Conservation (phyloP, 176 grass and related monocot genomes). For the Elymus sibiricus region DNA sequence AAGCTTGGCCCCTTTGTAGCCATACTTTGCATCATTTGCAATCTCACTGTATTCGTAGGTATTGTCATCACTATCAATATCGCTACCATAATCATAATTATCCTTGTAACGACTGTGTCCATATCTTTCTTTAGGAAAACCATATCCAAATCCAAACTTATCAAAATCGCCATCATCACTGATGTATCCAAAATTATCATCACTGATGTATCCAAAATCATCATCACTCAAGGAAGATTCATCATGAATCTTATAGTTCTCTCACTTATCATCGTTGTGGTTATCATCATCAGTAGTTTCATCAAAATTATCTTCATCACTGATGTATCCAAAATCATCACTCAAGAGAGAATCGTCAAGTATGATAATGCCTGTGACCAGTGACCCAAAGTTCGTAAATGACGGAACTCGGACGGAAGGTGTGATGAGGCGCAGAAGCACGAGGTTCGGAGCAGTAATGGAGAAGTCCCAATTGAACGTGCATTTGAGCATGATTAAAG, state of each 20-base stretch:
- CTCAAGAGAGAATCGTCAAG: constrained; percentile 22
- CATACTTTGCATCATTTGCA: constrained; percentile 20
- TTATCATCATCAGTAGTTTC: constrained; percentile 14
- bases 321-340: background rate
- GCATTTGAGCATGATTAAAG: constrained; percentile 12
- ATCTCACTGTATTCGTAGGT: constrained; percentile 26
- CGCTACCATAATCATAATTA: constrained; percentile 14
- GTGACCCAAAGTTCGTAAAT: constrained; percentile 4
- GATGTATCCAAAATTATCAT: background rate
- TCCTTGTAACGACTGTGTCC: background rate
- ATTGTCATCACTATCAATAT: constrained; percentile 29
- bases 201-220: background rate
- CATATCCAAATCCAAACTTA: background rate
- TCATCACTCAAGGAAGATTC: background rate
- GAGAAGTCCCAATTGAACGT: background rate
- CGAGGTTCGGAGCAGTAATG: constrained; percentile 12
- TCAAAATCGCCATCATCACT: background rate
- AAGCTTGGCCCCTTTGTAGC: background rate
- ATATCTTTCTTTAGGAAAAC: background rate
- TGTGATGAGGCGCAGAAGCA: background rate
- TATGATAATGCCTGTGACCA: constrained; percentile 14
- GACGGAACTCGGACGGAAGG: constrained; percentile 6
- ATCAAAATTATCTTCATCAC: constrained; percentile 13
- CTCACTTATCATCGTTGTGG: background rate
- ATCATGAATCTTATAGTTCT: background rate